Base-by-base conservation (phyloP, 1,139 yeast genomes). In the Yamadazyma pseudoaaseri region DNA sequence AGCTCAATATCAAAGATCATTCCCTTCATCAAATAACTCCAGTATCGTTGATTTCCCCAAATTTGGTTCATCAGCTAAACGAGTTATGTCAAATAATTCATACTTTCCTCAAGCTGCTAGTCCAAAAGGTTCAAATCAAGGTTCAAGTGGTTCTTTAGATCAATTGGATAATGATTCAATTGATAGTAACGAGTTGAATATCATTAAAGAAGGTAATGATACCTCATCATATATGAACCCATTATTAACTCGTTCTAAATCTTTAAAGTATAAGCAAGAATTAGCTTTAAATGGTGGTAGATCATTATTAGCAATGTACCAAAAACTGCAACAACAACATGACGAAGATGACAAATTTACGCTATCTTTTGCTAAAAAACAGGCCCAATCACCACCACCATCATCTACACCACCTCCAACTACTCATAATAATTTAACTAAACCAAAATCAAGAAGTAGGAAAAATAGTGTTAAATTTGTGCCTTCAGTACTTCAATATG, bases 381-480 rank as follows among this genome's bases (percentile, higher is more conserved):
- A 20, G 20, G 21, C 23, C 14, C 21, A 16, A 42, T 41, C 31
- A 33, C 42, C 21, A 33, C 33, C 31, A 26, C 41, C 37, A 12
- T 13, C 31, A 16, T 21, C 27, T 23, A 30, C 43, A n/a, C 43
- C 46, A 5, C 37, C 41, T 6, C 43, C 38, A 13, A 38, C 30
- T 7, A 7, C 7, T 10, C 21, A 8, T 11, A 6, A 9, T 11
- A 8, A 22, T 11, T 18, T 18, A 9, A 9, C 8, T 9, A 6
- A 18, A 7, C 20, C 20, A 7, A 20, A 16, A 13, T 7, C 11
- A 9, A 41, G 58, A 22, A 43, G 58, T 10, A 40, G 62, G 11
- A 58, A 51, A 39, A 54, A 55, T 33, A 58, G 69, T 5, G 43
- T 64, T 34, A 61, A 59, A 42, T 62, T 62, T 37, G 52, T 57